Conservation (phyloP, 2,329 filamentous ascomycete genomes). For the Penicillium italicum region DNA sequence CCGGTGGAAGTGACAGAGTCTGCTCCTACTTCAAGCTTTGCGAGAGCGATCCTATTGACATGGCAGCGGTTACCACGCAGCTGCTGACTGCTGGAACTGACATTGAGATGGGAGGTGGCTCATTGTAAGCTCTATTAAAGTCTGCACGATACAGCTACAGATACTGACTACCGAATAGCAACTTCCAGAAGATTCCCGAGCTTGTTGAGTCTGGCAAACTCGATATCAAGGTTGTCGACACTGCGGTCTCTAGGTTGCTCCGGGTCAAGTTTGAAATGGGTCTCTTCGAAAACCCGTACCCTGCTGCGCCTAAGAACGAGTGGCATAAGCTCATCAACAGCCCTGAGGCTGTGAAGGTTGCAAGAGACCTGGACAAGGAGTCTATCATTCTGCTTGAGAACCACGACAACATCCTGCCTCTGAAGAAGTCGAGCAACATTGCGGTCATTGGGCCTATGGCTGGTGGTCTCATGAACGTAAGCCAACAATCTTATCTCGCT, state of each 20-base stretch:
- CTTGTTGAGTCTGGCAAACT: slow-evolving; percentile 61
- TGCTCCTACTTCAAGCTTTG: slow-evolving; percentile 65
- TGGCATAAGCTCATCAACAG: slow-evolving; percentile 61
- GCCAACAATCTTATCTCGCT: slow-evolving; percentile 19
- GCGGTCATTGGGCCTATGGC: slow-evolving; percentile 75
- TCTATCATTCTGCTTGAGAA: slow-evolving; percentile 61
- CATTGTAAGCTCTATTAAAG: slow-evolving; percentile 44
- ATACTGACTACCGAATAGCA: slow-evolving; percentile 37
- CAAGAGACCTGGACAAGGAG: slow-evolving; percentile 62
- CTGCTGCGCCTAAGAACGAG: slow-evolving; percentile 54
- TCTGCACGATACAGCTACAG: not conserved
- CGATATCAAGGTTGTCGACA: slow-evolving; percentile 58
- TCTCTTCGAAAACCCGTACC: slow-evolving; percentile 67
- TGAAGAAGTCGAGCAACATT: slow-evolving; percentile 63
- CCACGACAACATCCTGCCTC: slow-evolving; percentile 51
- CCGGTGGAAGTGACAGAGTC: slow-evolving; percentile 66
- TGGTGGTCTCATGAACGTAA: slow-evolving; percentile 65
- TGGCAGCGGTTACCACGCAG: slow-evolving; percentile 61
- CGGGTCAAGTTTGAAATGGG: slow-evolving; percentile 66
- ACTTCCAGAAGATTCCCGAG: slow-evolving; percentile 63
- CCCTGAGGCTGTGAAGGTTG: slow-evolving; percentile 55
- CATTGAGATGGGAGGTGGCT: slow-evolving; percentile 72
- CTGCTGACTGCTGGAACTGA: slow-evolving; percentile 67
- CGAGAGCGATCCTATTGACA: slow-evolving; percentile 57
- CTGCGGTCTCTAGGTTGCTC: slow-evolving; percentile 62